These are phyloP conservation scores for Penicillium dipodomyicola DNA, from an alignment of 495 filamentous ascomycete genomes.

Conservation along the genomic window DNA sequence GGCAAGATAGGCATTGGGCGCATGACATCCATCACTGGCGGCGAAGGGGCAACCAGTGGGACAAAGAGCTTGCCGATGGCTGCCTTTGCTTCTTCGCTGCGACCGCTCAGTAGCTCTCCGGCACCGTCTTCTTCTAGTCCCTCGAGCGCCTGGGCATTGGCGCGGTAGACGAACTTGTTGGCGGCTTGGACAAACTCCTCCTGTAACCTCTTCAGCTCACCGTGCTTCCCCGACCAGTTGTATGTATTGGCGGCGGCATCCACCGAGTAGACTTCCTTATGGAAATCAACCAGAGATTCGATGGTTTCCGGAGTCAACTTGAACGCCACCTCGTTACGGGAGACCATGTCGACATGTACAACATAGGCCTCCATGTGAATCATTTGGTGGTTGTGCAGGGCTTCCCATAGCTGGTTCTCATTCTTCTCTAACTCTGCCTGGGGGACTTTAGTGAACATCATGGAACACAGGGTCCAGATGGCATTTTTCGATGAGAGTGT, in stretches of 20 bases:
- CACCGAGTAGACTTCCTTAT: constrained; percentile 93
- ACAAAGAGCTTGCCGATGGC: constrained; percentile 82
- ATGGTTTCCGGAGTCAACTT: constrained; percentile 98
- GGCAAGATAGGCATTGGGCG: constrained; percentile 81
- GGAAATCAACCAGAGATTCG: constrained; percentile 90
- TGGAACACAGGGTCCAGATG: constrained; percentile 92
- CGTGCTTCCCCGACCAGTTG: constrained; percentile 96
- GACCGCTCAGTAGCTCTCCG: constrained; percentile 86
- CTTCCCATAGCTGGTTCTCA: constrained; percentile 83
- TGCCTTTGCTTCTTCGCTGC: constrained; percentile 90
- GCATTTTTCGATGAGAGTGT: constrained; percentile 87
- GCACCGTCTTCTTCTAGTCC: constrained; percentile 96
- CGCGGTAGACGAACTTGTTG: constrained; percentile 96
- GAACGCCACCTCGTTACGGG: constrained; percentile 95
- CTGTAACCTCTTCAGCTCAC: constrained; percentile 94
- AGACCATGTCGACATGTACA: constrained; percentile 98
- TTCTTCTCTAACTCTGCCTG: constrained; percentile 84
- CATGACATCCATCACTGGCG: constrained; percentile 87
- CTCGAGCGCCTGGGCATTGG: constrained; percentile 85
- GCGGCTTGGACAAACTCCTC: constrained; percentile 96
- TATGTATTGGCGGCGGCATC: constrained; percentile 86
- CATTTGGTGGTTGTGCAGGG: constrained; percentile 90
- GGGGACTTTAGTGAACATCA: constrained; percentile 91
- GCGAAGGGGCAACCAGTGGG: constrained; percentile 88
- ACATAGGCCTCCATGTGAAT: constrained; percentile 96